Percentiles rank a stretch among this genome's conserved stretches.
These are phyloP conservation scores for Nigrograna mackinnonii DNA, from an alignment of 2,329 filamentous ascomycete genomes.

Conservation along the genomic window DNA sequence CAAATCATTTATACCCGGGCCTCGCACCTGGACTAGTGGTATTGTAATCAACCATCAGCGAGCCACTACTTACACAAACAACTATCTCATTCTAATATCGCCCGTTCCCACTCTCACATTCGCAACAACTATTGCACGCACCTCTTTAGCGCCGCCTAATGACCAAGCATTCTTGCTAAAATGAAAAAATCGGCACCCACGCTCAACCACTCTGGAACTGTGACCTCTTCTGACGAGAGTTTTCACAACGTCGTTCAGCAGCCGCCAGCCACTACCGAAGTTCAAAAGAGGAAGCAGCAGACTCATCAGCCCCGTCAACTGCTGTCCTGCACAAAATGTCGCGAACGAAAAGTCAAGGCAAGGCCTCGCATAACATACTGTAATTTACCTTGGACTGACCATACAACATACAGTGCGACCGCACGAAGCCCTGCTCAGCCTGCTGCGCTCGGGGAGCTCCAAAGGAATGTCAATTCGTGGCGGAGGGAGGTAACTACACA, in stretches of 20 bases:
- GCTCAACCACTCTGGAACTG: constrained; percentile 17
- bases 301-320: constrained; percentile 48
- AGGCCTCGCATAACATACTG: constrained; percentile 6
- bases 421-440: constrained; percentile 53
- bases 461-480: constrained; percentile 52
- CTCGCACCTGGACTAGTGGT: no score
- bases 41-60: no score
- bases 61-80: no score
- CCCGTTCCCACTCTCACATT: no score
- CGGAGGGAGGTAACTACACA: constrained; percentile 50
- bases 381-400: constrained; percentile 4
- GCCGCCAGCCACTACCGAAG: constrained; percentile 7
- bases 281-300: constrained; percentile 38
- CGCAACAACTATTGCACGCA: no score
- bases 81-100: no score
- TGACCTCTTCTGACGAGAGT: constrained; percentile 18
- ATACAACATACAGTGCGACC: constrained; percentile 44
- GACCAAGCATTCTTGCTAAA: no score
- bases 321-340: constrained; percentile 53
- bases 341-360: constrained; percentile 54
- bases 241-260: constrained; percentile 13
- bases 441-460: constrained; percentile 53
- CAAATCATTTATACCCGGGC: no score
- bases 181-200: constrained; percentile 28
- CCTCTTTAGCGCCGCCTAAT: no score